A percentile compares a stretch with the other conserved stretches of the same genome.
phyloP scores from a whole-genome alignment of 73 alveolate species.

The Tetrahymena elliotti region DNA sequence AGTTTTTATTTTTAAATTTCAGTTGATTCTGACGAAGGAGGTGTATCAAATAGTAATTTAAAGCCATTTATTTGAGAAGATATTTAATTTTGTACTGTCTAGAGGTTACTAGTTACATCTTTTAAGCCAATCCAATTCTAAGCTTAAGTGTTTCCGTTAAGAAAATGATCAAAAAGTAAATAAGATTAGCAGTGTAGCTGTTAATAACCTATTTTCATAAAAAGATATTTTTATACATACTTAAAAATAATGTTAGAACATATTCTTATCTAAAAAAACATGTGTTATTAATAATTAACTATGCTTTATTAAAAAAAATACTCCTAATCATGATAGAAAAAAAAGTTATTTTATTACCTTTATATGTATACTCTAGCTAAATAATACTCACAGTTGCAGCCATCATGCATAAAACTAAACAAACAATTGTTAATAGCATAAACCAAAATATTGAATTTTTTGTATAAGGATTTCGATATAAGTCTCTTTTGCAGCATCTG shows the following conservation, averaged over 20 bases:
- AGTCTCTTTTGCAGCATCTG: not conserved
- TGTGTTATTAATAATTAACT: no score
- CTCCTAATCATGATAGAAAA: not conserved
- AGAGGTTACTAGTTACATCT: not conserved
- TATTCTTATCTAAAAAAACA: not conserved
- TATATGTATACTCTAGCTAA: not conserved
- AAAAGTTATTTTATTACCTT: not conserved
- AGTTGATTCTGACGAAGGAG: not conserved
- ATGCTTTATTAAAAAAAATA: no score
- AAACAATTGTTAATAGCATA: not conserved
- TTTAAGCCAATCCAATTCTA: not conserved
- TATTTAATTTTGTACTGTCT: not conserved
- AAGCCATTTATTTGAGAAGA: not conserved
- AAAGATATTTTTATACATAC: not conserved
- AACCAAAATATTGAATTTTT: not conserved
- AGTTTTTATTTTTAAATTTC: not conserved
- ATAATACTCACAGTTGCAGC: not conserved
- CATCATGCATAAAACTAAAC: not conserved
- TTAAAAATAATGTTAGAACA: no score
- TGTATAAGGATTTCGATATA: not conserved
- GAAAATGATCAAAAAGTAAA: not conserved
- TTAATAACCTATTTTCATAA: not conserved
- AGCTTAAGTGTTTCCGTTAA: not conserved
- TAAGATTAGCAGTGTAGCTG: not conserved
- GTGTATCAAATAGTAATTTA: not conserved